These are phyloP conservation scores for Scleroderma citrinum DNA, from an alignment of 768 basidiomycete species.

Conservation along the genomic window DNA sequence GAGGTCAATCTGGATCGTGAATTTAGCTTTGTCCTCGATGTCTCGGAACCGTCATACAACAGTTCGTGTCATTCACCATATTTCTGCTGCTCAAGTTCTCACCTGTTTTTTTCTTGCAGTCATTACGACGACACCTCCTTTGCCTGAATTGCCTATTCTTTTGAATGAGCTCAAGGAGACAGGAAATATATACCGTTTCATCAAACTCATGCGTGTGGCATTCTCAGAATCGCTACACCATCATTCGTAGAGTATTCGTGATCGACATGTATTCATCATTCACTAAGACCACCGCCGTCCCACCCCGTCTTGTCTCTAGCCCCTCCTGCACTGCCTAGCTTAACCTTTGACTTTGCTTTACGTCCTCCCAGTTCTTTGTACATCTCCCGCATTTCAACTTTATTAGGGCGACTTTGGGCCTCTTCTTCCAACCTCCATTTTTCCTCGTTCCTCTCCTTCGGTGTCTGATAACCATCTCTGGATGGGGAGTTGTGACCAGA, in stretches of 20 bases:
- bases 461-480: constrained; percentile 68
- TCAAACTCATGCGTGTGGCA: constrained; percentile 56
- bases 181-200: constrained; percentile 64
- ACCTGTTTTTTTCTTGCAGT: constrained; percentile 43
- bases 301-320: constrained; percentile 78
- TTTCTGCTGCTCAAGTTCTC: not conserved
- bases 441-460: constrained; percentile 73
- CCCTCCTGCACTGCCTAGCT: constrained; percentile 58
- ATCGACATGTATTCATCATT: constrained; percentile 8
- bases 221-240: constrained; percentile 32
- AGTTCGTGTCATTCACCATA: constrained; percentile 38
- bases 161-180: constrained; percentile 67
- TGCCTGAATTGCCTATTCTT: constrained; percentile 62
- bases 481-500: constrained; percentile 47
- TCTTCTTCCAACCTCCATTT: constrained; percentile 55
- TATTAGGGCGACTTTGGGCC: constrained; percentile 50
- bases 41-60: constrained; percentile 55
- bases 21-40: constrained; percentile 72
- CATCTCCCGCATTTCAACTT: constrained; percentile 83
- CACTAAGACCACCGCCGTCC: constrained; percentile 36
- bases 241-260: not conserved
- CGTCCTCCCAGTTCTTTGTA: constrained; percentile 89
- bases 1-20: constrained; percentile 51
- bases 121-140: constrained; percentile 68
- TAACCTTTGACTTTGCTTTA: constrained; percentile 70